A percentile compares a stretch with the other conserved stretches of the same genome.
phyloP scores from a whole-genome alignment of 108 stramenopile species.

The Tribonema minus region DNA sequence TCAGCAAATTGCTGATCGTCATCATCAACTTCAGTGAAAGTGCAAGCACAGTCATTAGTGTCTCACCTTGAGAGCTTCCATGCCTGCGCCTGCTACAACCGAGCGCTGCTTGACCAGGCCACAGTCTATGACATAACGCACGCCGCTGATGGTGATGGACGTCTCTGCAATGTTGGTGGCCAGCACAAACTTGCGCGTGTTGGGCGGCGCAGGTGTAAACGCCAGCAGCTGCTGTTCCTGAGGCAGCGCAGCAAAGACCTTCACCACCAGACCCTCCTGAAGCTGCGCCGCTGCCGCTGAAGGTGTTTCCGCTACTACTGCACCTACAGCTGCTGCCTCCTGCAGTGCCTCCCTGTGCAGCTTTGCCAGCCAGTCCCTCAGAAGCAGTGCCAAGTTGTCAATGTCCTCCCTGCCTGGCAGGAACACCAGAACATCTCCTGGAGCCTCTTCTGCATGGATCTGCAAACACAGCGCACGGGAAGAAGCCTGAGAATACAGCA shows the following conservation, averaged over 20 bases:
- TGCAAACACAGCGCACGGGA: too few relatives aligned
- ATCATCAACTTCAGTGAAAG: too few relatives aligned
- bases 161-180: slow-evolving; percentile 90
- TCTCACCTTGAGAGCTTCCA: neutral
- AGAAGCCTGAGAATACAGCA: too few relatives aligned
- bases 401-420: slow-evolving; percentile 95
- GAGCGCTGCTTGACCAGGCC: slow-evolving; percentile 41
- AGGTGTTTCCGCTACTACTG: too few relatives aligned
- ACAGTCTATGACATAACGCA: slow-evolving; percentile 61
- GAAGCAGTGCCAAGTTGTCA: slow-evolving; percentile 60
- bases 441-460: slow-evolving; percentile 67
- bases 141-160: slow-evolving; percentile 81
- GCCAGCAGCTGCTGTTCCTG: slow-evolving; percentile 68
- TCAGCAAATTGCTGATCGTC: too few relatives aligned
- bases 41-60: too few relatives aligned
- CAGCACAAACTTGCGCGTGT: slow-evolving; percentile 42
- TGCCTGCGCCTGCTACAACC: neutral
- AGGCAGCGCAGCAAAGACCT: slow-evolving; percentile 59
- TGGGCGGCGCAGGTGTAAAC: slow-evolving; percentile 26
- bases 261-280: slow-evolving; percentile 42
- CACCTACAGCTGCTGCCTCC: too few relatives aligned
- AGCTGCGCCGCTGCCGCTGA: slow-evolving; percentile 2
- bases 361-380: slow-evolving; percentile 57
- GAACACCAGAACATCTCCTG: slow-evolving; percentile 81
- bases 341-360: neutral